Conservation (phyloP, 305 asterid species). For the Fraxinus angustifolia region DNA sequence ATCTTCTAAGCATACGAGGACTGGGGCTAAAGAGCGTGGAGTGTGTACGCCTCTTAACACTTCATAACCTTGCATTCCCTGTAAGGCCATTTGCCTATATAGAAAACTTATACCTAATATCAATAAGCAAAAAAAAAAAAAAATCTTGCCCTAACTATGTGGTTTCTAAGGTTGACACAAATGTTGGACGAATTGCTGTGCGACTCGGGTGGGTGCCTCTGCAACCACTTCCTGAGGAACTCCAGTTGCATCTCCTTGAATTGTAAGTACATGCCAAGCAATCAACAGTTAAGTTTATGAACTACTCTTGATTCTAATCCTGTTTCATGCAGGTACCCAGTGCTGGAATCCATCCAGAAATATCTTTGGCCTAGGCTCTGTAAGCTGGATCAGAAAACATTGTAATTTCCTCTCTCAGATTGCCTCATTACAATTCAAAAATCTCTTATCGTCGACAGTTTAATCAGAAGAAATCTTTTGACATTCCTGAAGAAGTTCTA, state of each 20-base stretch:
- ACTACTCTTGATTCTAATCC: slow-evolving; percentile 24
- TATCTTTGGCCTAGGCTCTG: slow-evolving; percentile 94
- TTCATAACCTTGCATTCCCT: slow-evolving; percentile 88
- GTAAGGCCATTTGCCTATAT: slow-evolving; percentile 44
- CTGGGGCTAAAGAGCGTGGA: slow-evolving; percentile 95
- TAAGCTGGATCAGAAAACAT: slow-evolving; percentile 79
- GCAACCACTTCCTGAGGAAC: slow-evolving; percentile 90
- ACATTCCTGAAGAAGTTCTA: slow-evolving; percentile 19
- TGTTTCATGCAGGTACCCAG: slow-evolving; percentile 61
- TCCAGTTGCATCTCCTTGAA: slow-evolving; percentile 90
- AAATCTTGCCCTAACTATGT: slow-evolving; percentile 25
- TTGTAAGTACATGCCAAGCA: slow-evolving; percentile 50
- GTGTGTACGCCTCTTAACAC: slow-evolving; percentile 87
- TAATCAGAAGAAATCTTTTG: slow-evolving; percentile 15
- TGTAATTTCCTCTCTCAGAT: slow-evolving; percentile 43
- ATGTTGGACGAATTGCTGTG: slow-evolving; percentile 94
- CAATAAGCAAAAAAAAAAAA: neutral
- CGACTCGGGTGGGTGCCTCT: slow-evolving; percentile 99
- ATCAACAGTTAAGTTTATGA: slow-evolving; percentile 12
- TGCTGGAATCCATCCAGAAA: slow-evolving; percentile 80
- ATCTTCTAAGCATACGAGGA: slow-evolving; percentile 79
- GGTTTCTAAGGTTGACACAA: slow-evolving; percentile 80
- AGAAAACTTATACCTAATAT: slow-evolving; percentile 22
- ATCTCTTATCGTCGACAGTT: neutral
- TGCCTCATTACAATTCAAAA: neutral